Base-by-base conservation (phyloP, 495 filamentous ascomycete genomes). In the Annulohypoxylon stygium region DNA sequence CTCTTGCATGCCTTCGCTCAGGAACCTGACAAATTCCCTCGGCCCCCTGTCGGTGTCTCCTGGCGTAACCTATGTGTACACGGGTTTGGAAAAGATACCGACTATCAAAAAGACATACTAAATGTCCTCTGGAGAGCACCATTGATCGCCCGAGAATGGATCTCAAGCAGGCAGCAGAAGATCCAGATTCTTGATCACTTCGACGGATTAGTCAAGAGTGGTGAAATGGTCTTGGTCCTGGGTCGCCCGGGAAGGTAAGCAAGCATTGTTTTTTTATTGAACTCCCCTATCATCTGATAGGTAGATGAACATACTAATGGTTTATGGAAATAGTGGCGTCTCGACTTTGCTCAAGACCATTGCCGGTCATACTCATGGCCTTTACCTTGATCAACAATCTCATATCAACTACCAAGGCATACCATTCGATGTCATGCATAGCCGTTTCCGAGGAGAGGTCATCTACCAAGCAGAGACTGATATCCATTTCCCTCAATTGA, bases 141-240 rank as follows among this genome's bases (percentile, higher is more conserved):
- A 3, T 16, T 63, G 0, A 70, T 70, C 18, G 60, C 33, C 4
- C 30, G 67, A 45, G 50, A 62, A 34, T 65, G 59, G 59, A 64
- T 59, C 6, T 64, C 67, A n/a, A 36, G 75, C 16, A 70, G 71
- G 45, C 39, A 69, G 36, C 67, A 34, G 4, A 78, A 77, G 59
- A 64, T 70, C n/a, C 82, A 93, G 39, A 94, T 95, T 64, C 82
- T 96, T 34, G 88, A 88, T 33, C 81, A 88, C 34, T 93, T 95
- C 73, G 90, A 92, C 60, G 93, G 93, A 1, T 76, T 94, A 6
- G 84, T 95, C 2, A 87, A 87, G 70, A 88, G 85, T 36, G 93
- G 93, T 16, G 93, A 97, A 80, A 90, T 96, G 88, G 81, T 95
- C 36, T 85, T 94, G 6, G 93, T 95, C 0, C 84, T 97, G 12